These are phyloP conservation scores for Scedosporium boydii DNA, from an alignment of 2,329 filamentous ascomycete species.

Conservation along the genomic window DNA sequence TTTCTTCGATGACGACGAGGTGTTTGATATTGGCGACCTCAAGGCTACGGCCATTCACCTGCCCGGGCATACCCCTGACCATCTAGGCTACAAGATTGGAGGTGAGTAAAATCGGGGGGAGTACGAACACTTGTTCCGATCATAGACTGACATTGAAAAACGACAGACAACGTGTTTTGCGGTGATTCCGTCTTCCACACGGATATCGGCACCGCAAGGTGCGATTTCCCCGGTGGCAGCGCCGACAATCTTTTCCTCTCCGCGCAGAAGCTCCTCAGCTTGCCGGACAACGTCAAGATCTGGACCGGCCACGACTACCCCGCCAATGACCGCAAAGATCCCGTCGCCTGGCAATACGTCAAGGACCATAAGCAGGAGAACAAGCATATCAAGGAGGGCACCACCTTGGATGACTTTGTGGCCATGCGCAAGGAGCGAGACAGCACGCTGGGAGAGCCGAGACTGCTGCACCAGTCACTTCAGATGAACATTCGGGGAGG, in stretches of 20 bases:
- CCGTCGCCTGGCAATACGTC: conserved; percentile 33
- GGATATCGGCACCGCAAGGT: conserved; percentile 42
- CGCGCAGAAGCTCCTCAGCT: conserved; percentile 27
- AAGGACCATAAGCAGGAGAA: conserved; percentile 34
- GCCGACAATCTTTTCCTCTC: conserved; percentile 34
- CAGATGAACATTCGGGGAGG: conserved; percentile 45
- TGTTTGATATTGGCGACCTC: conserved; percentile 39
- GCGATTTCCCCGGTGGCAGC: conserved; percentile 45
- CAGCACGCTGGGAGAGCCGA: conserved; percentile 29
- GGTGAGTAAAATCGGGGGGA: conserved; percentile 27
- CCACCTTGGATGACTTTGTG: conserved; percentile 33
- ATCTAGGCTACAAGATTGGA: conserved; percentile 48
- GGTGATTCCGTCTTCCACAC: conserved; percentile 44
- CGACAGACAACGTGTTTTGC: conserved; percentile 34
- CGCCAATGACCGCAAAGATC: conserved; percentile 19
- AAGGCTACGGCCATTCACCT: conserved; percentile 39
- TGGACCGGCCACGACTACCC: conserved; percentile 50
- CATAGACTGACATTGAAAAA: neutral
- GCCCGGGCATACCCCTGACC: conserved; percentile 52
- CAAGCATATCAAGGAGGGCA: conserved; percentile 34
- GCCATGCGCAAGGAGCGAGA: conserved; percentile 33
- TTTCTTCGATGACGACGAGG: conserved; percentile 43
- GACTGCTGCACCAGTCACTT: conserved; percentile 38
- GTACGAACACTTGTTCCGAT: neutral
- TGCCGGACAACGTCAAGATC: conserved; percentile 34